These are phyloP conservation scores for Trichosporon sp. DNA, from an alignment of 1,284 basidiomycete genomes.

Conservation along the genomic window DNA sequence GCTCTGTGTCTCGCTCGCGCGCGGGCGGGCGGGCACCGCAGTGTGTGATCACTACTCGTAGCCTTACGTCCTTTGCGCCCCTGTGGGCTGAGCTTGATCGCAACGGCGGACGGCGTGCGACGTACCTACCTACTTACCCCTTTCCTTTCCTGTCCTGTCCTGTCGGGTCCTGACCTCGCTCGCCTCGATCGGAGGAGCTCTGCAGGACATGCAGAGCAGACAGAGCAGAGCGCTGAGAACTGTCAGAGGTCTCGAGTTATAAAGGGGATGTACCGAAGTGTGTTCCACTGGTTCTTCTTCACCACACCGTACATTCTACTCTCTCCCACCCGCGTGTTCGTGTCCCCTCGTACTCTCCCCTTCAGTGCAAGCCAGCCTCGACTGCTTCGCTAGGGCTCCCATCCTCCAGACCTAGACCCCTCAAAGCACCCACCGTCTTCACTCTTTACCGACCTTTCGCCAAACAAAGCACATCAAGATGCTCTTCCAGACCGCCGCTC, in stretches of 20 bases:
- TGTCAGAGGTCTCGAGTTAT: not conserved
- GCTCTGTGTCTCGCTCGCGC: no score
- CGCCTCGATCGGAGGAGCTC: no score
- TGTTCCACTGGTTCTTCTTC: not conserved
- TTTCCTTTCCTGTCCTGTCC: no score
- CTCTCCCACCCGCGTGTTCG: not conserved
- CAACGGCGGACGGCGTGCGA: no score
- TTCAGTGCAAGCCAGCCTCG: not conserved
- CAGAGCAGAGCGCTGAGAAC: not conserved
- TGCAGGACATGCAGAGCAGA: no score
- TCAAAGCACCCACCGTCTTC: not conserved
- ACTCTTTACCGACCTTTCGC: not conserved
- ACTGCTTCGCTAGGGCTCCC: not conserved
- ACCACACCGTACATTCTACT: not conserved
- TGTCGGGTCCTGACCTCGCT: not conserved
- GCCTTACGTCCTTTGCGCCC: not conserved
- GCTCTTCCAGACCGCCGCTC: slow-evolving; percentile 3
- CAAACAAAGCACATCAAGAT: not conserved
- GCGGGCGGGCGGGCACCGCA: no score
- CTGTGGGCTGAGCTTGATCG: not conserved
- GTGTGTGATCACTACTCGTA: no score
- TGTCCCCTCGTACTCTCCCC: not conserved
- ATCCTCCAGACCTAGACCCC: not conserved
- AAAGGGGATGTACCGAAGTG: not conserved
- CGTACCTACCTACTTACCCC: no score